Evolutionary conservation across 2,329 filamentous ascomycete genomes (phyloP), one percentile per base, ranked within the genome.

Genomic region (Emmonsiellopsis sp.): DNA sequence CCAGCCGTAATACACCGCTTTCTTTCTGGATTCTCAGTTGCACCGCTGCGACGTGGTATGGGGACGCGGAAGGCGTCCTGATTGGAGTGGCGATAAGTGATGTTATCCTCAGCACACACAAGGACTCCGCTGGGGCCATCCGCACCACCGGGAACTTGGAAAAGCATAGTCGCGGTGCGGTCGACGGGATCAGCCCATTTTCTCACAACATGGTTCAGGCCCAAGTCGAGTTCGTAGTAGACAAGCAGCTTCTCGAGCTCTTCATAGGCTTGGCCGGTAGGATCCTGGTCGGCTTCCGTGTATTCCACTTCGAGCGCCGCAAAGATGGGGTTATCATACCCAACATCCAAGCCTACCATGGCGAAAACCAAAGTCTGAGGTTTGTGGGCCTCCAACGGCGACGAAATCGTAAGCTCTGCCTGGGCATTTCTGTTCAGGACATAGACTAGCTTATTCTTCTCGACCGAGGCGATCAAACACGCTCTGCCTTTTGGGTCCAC

Each of bases 391-490:
- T 98, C 94, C 15, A 98, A 79, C 0, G 93, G 93, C 11, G 93
- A 98, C 5, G 93, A 98, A 50, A 98, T 98, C 41, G 91, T 94
- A 63, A 98, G 82, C 70, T 95, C 89, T 15, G 91, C 91, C 71
- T 97, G 89, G 2, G 90, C 82, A 73, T 95, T 95, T 60, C 94
- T 86, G 71, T 97, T 97, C 61, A 98, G 79, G 64, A 98, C 92
- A 73, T 98, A 99, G 61, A 98, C 93, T 54, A 99, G 86, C 76
- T 98, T 98, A 76, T 97, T 98, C 80, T 98, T 98, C 75, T 99
- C 94, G 53, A 92, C 80, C 5, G 91, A 92, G 8, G 93, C 90
- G 57, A 97, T 88, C 67, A 99, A 79, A 67, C 92, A 95, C 53
- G 94, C 94, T 74, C 93, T 84, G 53, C 93, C 93, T 71, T 95